Percentiles rank a stretch among this genome's conserved stretches.
phyloP scores from a whole-genome alignment of 1,284 basidiomycete genomes.

The Singerocomus rubriflavus region DNA sequence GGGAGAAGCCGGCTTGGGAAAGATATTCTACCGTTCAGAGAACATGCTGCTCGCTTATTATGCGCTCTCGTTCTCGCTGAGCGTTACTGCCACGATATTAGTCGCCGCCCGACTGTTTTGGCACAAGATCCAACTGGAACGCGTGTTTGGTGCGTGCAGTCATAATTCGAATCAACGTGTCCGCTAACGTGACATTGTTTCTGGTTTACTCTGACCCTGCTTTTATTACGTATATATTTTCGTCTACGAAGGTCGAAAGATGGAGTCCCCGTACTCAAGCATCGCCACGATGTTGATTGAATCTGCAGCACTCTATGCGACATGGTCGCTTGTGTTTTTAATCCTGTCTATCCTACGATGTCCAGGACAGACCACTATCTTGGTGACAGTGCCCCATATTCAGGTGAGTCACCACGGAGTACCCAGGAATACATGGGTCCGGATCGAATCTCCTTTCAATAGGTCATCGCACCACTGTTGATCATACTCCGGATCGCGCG shows the following conservation, averaged over 20 bases:
- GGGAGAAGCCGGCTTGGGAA: conserved; percentile 15
- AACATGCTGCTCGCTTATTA: conserved; percentile 30
- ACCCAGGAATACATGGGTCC: background rate
- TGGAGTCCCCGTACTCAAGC: conserved; percentile 24
- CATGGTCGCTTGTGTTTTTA: conserved; percentile 28
- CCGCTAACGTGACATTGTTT: conserved; percentile 2
- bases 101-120: conserved; percentile 37
- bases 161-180: background rate
- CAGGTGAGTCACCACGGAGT: conserved; percentile 22
- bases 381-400: conserved; percentile 28
- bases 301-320: conserved; percentile 29
- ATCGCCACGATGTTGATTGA: conserved; percentile 27
- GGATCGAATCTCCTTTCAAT: background rate
- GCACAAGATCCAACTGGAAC: conserved; percentile 27
- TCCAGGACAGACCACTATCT: conserved; percentile 26
- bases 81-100: conserved; percentile 37
- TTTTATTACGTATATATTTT: background rate
- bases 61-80: conserved; percentile 37
- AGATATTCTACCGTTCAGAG: conserved; percentile 25
- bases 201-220: background rate
- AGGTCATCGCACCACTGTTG: conserved; percentile 29
- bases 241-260: conserved; percentile 11
- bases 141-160: conserved; percentile 29
- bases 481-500: conserved; percentile 28
- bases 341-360: conserved; percentile 22